A percentile compares a stretch with the other conserved stretches of the same genome.
Evolutionary conservation across 139 green algal species (phyloP).

Genomic region (Tetradesmus obliquus): DNA sequence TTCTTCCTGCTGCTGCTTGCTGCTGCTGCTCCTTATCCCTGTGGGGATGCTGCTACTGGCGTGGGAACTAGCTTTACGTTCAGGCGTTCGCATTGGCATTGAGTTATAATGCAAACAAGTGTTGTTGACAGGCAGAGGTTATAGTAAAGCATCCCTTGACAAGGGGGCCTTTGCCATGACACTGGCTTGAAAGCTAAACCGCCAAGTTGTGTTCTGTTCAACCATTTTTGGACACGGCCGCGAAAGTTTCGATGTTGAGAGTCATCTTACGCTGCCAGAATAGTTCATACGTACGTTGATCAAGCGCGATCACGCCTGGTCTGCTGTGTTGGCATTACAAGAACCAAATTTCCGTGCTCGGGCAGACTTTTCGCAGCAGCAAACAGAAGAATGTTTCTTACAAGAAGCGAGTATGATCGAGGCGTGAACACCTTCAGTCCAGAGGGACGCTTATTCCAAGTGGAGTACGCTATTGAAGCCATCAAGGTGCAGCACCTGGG

Average conservation of each 20-base stretch:
- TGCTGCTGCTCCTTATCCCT: too few relatives aligned
- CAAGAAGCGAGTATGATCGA: constrained; percentile 96
- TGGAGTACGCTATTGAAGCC: constrained; percentile 99
- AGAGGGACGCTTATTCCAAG: constrained; percentile 96
- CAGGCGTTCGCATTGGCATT: too few relatives aligned
- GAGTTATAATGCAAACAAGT: too few relatives aligned
- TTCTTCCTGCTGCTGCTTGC: neutral
- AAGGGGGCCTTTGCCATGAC: neutral
- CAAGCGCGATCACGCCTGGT: neutral
- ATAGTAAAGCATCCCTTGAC: neutral
- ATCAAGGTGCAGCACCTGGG: constrained; percentile 87
- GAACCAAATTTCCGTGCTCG: neutral
- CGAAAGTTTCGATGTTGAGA: neutral
- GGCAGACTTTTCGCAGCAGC: neutral
- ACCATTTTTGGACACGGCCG: too few relatives aligned
- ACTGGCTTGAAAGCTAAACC: neutral
- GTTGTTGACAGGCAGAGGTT: too few relatives aligned
- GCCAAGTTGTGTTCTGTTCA: neutral
- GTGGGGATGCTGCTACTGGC: neutral
- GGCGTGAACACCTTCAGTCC: constrained; percentile 98
- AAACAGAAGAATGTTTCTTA: constrained; percentile 51
- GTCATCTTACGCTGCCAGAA: neutral
- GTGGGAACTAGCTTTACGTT: neutral
- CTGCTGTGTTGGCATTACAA: constrained; percentile 2
- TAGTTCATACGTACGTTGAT: neutral